Evolutionary conservation across 2,329 filamentous ascomycete genomes (phyloP).

Genomic region (Gyromitra esculenta): DNA sequence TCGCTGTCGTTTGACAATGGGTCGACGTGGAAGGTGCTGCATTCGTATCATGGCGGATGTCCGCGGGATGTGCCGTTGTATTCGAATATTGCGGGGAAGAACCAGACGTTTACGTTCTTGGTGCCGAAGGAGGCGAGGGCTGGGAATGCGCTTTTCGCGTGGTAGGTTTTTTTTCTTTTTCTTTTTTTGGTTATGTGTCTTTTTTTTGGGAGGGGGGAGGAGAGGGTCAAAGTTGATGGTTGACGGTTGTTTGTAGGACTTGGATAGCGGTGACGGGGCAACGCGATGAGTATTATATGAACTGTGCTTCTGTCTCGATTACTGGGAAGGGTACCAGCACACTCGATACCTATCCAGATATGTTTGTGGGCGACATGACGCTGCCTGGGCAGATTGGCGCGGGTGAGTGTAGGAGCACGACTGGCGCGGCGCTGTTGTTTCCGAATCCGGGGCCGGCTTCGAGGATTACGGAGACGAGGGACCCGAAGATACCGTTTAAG

Average conservation of each 20-base stretch:
- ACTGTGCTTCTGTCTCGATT: slow-evolving; percentile 80
- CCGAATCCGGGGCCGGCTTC: slow-evolving; percentile 69
- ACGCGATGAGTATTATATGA: slow-evolving; percentile 92
- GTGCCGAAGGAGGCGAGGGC: slow-evolving; percentile 61
- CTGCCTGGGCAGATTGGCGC: slow-evolving; percentile 46
- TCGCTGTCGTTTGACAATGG: slow-evolving; percentile 80
- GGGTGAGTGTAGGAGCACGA: slow-evolving; percentile 69
- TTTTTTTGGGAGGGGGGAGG: too few species aligned
- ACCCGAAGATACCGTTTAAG: slow-evolving; percentile 45
- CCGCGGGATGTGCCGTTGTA: slow-evolving; percentile 65
- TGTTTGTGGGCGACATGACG: slow-evolving; percentile 74
- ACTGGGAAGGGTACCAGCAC: slow-evolving; percentile 64
- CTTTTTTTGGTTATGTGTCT: too few species aligned
- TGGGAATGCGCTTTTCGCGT: slow-evolving; percentile 55
- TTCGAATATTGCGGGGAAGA: slow-evolving; percentile 63
- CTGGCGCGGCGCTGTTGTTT: slow-evolving; percentile 70
- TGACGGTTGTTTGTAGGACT: slow-evolving; percentile 60
- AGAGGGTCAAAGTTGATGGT: not conserved
- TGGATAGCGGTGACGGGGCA: slow-evolving; percentile 84
- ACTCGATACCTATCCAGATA: slow-evolving; percentile 72
- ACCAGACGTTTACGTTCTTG: slow-evolving; percentile 76
- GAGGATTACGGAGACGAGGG: slow-evolving; percentile 7
- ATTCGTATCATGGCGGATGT: slow-evolving; percentile 87
- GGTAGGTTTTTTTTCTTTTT: slow-evolving; percentile 61
- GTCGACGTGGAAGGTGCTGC: slow-evolving; percentile 89